Evolutionary conservation across 352 stramenopile species (phyloP), one percentile per base, ranked within the genome.

Genomic region (Pythium diclinum): DNA sequence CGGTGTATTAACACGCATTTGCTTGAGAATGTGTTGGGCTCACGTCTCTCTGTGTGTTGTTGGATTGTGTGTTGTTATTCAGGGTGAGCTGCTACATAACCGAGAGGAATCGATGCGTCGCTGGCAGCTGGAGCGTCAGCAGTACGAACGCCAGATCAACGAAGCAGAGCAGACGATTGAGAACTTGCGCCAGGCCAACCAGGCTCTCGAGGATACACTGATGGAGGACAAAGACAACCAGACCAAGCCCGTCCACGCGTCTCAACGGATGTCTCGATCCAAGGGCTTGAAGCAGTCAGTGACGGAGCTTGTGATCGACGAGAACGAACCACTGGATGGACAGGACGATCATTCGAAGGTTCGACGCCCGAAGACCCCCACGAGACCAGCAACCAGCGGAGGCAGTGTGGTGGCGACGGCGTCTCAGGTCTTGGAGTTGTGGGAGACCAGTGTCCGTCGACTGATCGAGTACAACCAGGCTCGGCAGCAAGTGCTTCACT

Each of bases 111-210:
- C 78, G 23, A 78, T 71, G 42, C 70, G 78, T 19, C 78, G 81
- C 11, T 92, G 84, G 84, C 69, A 85, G 42, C 52, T 90, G 38
- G 84, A 92, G 57, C 79, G 79, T 6, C 77, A 90, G 59, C 78
- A 84, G 52, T 91, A 88, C 57, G 81, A 91, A 54, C 75, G 72
- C 44, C 75, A 85, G 66, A 68, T 89, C 28, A 78, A 74, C 58
- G 73, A 91, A 9, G 78, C 79, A 1, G 84, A 92, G 53, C 80
- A 85, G 14, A 77, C 68, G 56, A 77, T 91, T 32, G 81, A 92
- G 30, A 32, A 61, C 23, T 42, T 90, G 16, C 83, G 79, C 28
- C 76, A 81, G 21, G 73, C 78, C 1, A 92, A 87, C 17, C 75
- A 88, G 53, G 56, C 68, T 4, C 65, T 89, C 1, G 81, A 89